These are phyloP conservation scores for Chamaecrista fasciculata DNA, from an alignment of 306 rosid species.

Conservation along the genomic window DNA sequence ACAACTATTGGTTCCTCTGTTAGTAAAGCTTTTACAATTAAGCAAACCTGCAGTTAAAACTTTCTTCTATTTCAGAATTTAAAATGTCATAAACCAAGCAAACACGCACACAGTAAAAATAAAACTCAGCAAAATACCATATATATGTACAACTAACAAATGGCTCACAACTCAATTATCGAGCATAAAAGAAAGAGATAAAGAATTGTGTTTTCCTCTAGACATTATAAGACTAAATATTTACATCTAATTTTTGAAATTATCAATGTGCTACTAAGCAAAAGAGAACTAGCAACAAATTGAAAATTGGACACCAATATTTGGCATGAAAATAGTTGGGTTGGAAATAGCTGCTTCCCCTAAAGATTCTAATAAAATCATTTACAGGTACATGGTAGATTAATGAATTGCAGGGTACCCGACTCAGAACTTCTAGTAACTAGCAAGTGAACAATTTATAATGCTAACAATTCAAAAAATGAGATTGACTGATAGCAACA, in stretches of 20 bases:
- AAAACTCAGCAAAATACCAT: neutral
- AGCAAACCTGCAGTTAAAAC: conserved; percentile 17
- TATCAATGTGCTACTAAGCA: neutral
- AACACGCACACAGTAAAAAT: neutral
- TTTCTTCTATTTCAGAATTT: neutral
- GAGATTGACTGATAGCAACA: neutral
- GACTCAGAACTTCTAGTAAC: neutral
- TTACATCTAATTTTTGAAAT: neutral
- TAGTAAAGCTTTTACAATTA: neutral
- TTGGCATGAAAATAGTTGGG: neutral
- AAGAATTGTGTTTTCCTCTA: neutral
- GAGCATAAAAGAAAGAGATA: neutral
- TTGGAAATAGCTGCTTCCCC: neutral
- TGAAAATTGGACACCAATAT: neutral
- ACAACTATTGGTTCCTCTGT: neutral
- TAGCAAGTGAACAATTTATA: neutral
- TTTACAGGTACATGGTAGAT: neutral
- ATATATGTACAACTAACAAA: too few species aligned
- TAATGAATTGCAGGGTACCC: neutral
- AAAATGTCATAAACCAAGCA: neutral
- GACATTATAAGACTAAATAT: neutral
- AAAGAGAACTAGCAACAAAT: neutral
- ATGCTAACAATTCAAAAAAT: neutral
- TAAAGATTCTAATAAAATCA: neutral
- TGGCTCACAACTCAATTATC: neutral